Evolutionary conservation across 2,329 filamentous ascomycete species (phyloP), one percentile per base, ranked within the genome.

Genomic region (Venturia oleaginea): DNA sequence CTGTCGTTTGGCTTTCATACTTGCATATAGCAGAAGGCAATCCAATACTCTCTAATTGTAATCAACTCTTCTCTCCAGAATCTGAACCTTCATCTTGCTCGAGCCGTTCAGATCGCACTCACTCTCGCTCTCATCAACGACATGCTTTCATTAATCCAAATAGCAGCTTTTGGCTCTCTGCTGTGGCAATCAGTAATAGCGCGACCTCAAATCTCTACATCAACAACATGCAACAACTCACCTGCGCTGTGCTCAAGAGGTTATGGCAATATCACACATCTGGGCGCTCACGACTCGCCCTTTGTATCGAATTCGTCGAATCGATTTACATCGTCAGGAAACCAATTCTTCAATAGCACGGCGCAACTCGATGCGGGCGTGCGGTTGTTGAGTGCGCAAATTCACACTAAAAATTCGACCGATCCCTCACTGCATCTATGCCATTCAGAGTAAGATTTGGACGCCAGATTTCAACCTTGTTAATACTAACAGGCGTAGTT

Each of bases 261-360:
- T 22, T 94, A 94, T 78, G 86, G 85, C 76, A 85, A 88, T 68
- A 83, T 94, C 69, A 92, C 90, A 3, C 83, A 92, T 73, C 84
- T 93, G 71, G 89, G 89, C 27, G 88, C 88, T 22, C 90, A 92
- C 76, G 83, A 92, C 76, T 86, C 84, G 66, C 81, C 89, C 13
- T 92, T 92, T 72, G 74, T 92, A 54, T 81, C 88, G 61, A 86
- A 91, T 70, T 73, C 77, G 32, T 81, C 80, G 64, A 88, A 85
- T 0, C 78, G 76, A 66, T 84, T 87, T 73, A 85, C 84, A 32
- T 74, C 85, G 2, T 83, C 86, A 2, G 89, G 87, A 6, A 89
- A 91, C 73, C 90, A 92, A 76, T 90, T 80, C 76, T 86, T 83
- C 76, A 89, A 91, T 74, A 86, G 87, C 7, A 90, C 87, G 2